Percentiles rank a stretch among this genome's conserved stretches.
Evolutionary conservation across 768 basidiomycete species (phyloP).

Genomic region (Lyophyllum decastes): DNA sequence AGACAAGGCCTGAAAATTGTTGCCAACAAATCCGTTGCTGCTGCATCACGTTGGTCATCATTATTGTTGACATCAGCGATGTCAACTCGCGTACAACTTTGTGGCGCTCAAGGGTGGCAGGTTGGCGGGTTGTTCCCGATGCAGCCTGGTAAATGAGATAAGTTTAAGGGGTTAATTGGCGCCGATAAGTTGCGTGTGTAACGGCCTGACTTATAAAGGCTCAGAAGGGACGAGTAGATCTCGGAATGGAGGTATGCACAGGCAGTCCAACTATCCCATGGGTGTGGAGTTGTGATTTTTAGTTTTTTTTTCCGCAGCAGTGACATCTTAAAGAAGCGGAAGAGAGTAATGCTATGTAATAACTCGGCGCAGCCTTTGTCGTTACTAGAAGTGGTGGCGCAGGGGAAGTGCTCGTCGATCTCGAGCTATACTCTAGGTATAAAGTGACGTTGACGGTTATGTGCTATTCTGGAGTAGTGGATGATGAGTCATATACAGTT

Average conservation of each 20-base stretch:
- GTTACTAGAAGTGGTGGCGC: too few species aligned
- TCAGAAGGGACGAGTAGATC: background rate
- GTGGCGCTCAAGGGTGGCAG: background rate
- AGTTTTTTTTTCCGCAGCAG: too few species aligned
- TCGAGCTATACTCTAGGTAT: too few species aligned
- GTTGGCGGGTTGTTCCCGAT: background rate
- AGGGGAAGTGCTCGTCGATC: too few species aligned
- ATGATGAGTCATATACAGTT: too few species aligned
- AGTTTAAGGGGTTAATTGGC: too few species aligned
- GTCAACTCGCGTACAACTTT: background rate
- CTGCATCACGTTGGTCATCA: background rate
- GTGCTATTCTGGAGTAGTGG: too few species aligned
- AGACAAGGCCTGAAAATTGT: background rate
- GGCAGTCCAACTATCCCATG: background rate
- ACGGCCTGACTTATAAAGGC: too few species aligned
- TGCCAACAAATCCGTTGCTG: background rate
- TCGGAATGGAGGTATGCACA: background rate
- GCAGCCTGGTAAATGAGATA: background rate
- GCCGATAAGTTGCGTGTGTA: too few species aligned
- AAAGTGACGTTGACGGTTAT: too few species aligned
- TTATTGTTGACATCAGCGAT: background rate
- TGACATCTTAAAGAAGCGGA: background rate
- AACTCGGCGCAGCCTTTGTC: too few species aligned
- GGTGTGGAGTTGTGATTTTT: too few species aligned
- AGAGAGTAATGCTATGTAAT: background rate